Evolutionary conservation across 2,329 filamentous ascomycete genomes (phyloP).

Genomic region (Clarireedia hainanense): DNA sequence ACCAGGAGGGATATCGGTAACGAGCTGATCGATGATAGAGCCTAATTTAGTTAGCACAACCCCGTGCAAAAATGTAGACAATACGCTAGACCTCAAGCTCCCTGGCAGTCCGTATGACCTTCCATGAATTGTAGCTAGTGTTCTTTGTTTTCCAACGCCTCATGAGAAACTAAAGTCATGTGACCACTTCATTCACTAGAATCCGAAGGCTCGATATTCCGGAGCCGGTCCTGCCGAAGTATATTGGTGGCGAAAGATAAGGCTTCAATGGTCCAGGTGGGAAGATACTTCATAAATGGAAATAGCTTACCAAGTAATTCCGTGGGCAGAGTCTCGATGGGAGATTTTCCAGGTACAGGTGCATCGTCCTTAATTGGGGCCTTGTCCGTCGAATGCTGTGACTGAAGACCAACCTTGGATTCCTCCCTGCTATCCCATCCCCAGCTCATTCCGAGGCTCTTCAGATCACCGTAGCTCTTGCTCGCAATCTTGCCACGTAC

Average conservation of each 20-base stretch:
- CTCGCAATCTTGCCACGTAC: slow-evolving; percentile 48
- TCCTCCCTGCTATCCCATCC: slow-evolving; percentile 30
- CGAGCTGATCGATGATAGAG: slow-evolving; percentile 66
- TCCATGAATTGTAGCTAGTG: slow-evolving; percentile 2
- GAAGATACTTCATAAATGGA: slow-evolving; percentile 5
- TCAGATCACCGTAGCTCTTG: slow-evolving; percentile 53
- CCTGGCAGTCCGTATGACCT: slow-evolving; percentile 1
- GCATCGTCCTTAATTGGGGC: slow-evolving; percentile 21
- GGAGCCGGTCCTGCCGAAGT: slow-evolving; percentile 3
- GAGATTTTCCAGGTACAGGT: slow-evolving; percentile 39
- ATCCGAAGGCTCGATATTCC: slow-evolving; percentile 2
- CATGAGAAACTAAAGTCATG: slow-evolving; percentile 13
- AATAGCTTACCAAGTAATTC: slow-evolving; percentile 60
- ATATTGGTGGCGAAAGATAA: neutral
- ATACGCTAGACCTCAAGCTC: slow-evolving; percentile 7
- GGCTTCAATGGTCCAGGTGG: neutral
- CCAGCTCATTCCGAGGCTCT: slow-evolving; percentile 48
- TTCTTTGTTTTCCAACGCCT: slow-evolving; percentile 3
- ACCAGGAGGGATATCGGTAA: slow-evolving; percentile 67
- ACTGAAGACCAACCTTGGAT: neutral
- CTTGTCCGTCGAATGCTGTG: slow-evolving; percentile 3
- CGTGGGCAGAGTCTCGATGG: slow-evolving; percentile 59
- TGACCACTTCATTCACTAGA: slow-evolving; percentile 8
- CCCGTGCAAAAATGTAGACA: slow-evolving; percentile 2
- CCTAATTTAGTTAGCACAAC: slow-evolving; percentile 37